Evolutionary conservation across 805 yeast species (phyloP), one percentile per base, ranked within the genome.

Genomic region (Jamesozyma jinghongensis): DNA sequence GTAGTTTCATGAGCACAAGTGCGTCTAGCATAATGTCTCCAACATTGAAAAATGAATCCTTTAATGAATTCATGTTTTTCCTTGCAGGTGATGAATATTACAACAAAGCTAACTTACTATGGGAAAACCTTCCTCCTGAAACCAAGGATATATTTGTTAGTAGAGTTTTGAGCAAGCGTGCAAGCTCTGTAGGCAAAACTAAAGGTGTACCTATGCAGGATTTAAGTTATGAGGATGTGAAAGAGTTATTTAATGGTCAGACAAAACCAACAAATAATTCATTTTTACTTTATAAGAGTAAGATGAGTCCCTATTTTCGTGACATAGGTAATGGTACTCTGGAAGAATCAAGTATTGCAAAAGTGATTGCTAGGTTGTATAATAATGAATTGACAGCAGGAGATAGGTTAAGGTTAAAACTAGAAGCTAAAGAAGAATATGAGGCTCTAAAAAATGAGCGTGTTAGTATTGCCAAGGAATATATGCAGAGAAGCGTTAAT

Each of bases 51-150:
- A 30, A 37, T 19, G 48, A 46, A 7, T 33, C 48, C 1, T 44
- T 46, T 19, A 40, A 42, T 34, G 48, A 46, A 27, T 41, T 46
- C 19, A 27, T 34, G 10, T 26, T 28, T 2, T 44, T 34, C 31
- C 20, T 46, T 11, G 22, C 29, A 6, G 50, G 50, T 3, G 42
- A 41, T 8, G 46, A 40, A 16, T 32, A 41, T 17, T 38, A 32
- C 18, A 29, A 32, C 8, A 44, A 32, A 11, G 36, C 32, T 6
- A 36, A 33, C 25, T n/a, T n/a, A 18, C 17, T 41, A 17, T 48
- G 50, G 49, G 49, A 46, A 26, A 31, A 36, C 10, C 19, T 46
- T 16, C 45, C 51, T 11, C 36, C 32, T 5, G 40, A 41, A 14
- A 41, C 48, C 6, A 40, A 42, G 32, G 44, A 45, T 32, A 25